A percentile compares a stretch with the other conserved stretches of the same genome.
These are phyloP conservation scores for Exophiala xenobiotica DNA, from an alignment of 2,329 filamentous ascomycete genomes.

Conservation along the genomic window DNA sequence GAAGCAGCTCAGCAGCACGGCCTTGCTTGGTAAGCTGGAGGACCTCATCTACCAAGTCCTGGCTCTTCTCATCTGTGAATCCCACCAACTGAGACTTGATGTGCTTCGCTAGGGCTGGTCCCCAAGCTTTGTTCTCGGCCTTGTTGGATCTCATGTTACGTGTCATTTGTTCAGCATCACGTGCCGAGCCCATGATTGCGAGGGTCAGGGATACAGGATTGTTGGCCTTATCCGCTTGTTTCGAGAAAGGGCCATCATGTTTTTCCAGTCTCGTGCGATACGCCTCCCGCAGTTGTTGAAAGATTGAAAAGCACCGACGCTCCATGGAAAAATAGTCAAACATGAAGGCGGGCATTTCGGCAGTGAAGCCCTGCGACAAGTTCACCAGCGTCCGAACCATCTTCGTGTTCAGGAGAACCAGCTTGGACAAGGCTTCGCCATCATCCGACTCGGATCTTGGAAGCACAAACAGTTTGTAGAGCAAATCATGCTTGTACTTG, in stretches of 20 bases:
- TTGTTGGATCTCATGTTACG: not conserved
- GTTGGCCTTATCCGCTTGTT: not conserved
- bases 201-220: not conserved
- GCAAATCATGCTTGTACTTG: not conserved
- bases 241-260: not conserved
- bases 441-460: not conserved
- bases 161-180: not conserved
- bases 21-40: not conserved
- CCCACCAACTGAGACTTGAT: not conserved
- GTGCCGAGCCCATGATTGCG: not conserved
- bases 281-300: not conserved
- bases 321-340: conserved; percentile 9
- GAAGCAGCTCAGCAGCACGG: not conserved
- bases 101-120: not conserved
- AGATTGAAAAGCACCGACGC: not conserved
- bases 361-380: conserved; percentile 1
- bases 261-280: not conserved
- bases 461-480: not conserved
- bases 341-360: conserved; percentile 7
- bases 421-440: no score
- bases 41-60: not conserved
- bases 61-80: not conserved
- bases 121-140: not conserved
- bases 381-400: conserved; percentile 3
- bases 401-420: not conserved